Evolutionary conservation across 208 protist genomes (phyloP), one percentile per base, ranked within the genome.

Genomic region (Endotrypanum monterogeii): DNA sequence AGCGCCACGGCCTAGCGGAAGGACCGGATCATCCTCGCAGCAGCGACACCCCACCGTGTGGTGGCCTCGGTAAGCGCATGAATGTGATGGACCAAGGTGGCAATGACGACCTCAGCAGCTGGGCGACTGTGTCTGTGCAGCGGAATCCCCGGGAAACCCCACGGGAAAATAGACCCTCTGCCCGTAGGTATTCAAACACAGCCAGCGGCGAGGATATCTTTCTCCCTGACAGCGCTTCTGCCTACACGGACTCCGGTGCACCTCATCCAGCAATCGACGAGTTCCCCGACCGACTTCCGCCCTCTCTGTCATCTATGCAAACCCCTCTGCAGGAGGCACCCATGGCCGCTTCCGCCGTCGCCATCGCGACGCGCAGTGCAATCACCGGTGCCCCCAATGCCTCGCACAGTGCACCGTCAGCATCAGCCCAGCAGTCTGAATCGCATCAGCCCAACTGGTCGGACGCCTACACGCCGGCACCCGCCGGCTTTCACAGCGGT

Each of bases 401-500:
- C n/a, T n/a, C n/a, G n/a, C n/a, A 46, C 41, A 46, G 41, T 46
- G 41, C 41, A 2, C 14, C 67, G 35, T 60, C 57, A 55, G 57
- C 67, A 37, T 16, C 50, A 12, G 28, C 55, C 5, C 30, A 30
- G 3, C 70, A 18, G 35, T 14, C 5, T 30, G n/a, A 11, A 12
- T 5, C 39, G 8, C 35, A 30, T 55, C 58, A 30, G 18, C 14
- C 35, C 23, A 46, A 4, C 37, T 50, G 57, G 0, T 30, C 56
- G 9, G 41, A 62, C 3, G 44, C 51, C 20, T 60, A 56, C 63
- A 41, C 70, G 1, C 68, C 61, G 4, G 71, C 77, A 11, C 56
- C 77, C 11, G 37, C 51, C 7, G 44, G 25, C 23, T 82, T 82
- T 44, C 39, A 60, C 28, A 82, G 77, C 46, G 71, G 77, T 16